Evolutionary conservation across 805 yeast species (phyloP).

Genomic region (Candida ortonii): DNA sequence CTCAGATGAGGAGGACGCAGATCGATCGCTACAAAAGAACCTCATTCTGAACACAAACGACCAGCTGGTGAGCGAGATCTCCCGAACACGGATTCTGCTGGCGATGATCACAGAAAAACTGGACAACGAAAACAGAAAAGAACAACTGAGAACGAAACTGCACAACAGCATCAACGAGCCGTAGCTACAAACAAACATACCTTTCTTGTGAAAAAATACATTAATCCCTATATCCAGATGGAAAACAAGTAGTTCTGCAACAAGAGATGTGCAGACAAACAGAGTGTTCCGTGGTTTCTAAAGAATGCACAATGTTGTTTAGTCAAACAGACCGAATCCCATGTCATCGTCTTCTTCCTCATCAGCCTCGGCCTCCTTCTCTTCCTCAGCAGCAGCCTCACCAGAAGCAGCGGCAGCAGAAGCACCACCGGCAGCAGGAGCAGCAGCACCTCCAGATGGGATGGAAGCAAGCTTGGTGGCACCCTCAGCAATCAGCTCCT

Average conservation of each 20-base stretch:
- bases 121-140: conserved; percentile 8
- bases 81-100: conserved; percentile 19
- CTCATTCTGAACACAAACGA: conserved; percentile 23
- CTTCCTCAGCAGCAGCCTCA: conserved; percentile 70
- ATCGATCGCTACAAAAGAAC: conserved; percentile 20
- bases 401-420: conserved; percentile 69
- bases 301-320: too few relatives aligned
- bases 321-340: conserved; percentile 57
- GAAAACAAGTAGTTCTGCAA: too few relatives aligned
- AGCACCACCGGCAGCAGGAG: conserved; percentile 68
- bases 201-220: too few relatives aligned
- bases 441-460: conserved; percentile 97
- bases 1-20: conserved; percentile 8
- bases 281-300: too few relatives aligned
- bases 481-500: conserved; percentile 92
- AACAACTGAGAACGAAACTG: conserved; percentile 1
- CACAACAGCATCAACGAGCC: too few relatives aligned
- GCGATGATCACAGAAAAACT: conserved; percentile 18
- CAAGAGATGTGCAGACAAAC: too few relatives aligned
- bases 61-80: conserved; percentile 21
- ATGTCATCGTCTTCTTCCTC: conserved; percentile 70
- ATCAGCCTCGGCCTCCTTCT: conserved; percentile 60
- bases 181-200: too few relatives aligned
- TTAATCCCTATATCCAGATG: neutral
- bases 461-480: conserved; percentile 94